phyloP scores from a whole-genome alignment of 768 basidiomycete genomes.

The Suillus sp. region DNA sequence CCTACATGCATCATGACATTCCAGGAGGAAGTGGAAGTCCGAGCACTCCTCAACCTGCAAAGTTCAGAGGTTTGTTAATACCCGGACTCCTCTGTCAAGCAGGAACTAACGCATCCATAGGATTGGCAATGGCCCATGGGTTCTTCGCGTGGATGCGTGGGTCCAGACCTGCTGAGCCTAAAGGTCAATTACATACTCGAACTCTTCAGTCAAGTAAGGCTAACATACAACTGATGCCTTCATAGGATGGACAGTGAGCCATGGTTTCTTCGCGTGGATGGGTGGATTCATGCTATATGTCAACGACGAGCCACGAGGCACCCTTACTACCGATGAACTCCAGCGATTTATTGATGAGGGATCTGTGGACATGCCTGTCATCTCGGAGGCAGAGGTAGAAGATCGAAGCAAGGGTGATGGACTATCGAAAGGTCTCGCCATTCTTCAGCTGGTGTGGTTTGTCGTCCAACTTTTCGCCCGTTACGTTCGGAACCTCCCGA shows the following conservation, averaged over 20 bases:
- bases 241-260: slow-evolving; percentile 14
- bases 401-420: slow-evolving; percentile 37
- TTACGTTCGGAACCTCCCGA: slow-evolving; percentile 23
- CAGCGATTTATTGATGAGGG: background rate
- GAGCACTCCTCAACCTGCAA: background rate
- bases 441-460: slow-evolving; percentile 41
- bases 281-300: slow-evolving; percentile 24
- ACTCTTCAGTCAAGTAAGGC: background rate
- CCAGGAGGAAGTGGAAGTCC: background rate
- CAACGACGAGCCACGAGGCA: slow-evolving; percentile 4
- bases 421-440: slow-evolving; percentile 37
- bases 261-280: slow-evolving; percentile 25
- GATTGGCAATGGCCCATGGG: slow-evolving; percentile 14
- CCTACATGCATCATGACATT: background rate
- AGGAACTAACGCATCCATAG: background rate
- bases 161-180: background rate
- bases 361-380: slow-evolving; percentile 3
- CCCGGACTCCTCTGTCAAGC: background rate
- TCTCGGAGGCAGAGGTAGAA: slow-evolving; percentile 21
- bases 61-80: background rate
- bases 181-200: background rate
- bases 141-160: slow-evolving; percentile 25
- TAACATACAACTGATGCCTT: background rate
- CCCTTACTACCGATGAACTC: slow-evolving; percentile 3
- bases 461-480: slow-evolving; percentile 33